Conservation (phyloP, 495 filamentous ascomycete species). For the Bacidia gigantensis region DNA sequence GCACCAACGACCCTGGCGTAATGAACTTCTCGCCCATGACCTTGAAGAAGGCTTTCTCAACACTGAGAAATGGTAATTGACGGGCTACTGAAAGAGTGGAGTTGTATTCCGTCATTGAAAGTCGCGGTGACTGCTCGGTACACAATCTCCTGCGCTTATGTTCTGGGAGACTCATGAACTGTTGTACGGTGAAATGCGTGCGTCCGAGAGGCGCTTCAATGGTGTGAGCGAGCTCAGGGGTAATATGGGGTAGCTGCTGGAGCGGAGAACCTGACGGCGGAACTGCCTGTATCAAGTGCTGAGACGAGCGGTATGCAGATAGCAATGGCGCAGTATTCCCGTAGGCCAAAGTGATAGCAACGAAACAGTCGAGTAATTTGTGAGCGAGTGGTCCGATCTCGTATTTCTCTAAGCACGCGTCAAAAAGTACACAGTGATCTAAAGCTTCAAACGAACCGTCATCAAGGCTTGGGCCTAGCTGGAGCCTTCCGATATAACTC, state of each 20-base stretch:
- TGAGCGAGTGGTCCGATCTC: constrained; percentile 79
- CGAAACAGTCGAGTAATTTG: constrained; percentile 71
- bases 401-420: constrained; percentile 38
- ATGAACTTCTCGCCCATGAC: constrained; percentile 86
- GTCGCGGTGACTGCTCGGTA: constrained; percentile 42
- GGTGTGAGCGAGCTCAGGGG: constrained; percentile 53
- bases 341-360: constrained; percentile 74
- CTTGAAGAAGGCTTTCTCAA: constrained; percentile 98
- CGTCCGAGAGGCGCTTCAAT: constrained; percentile 62
- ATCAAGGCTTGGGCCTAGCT: constrained; percentile 54
- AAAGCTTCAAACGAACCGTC: constrained; percentile 40
- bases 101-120: constrained; percentile 63
- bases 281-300: constrained; percentile 80
- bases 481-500: constrained; percentile 84
- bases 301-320: constrained; percentile 65
- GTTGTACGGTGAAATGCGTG: constrained; percentile 63
- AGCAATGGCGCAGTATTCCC: constrained; percentile 70
- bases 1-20: constrained; percentile 84
- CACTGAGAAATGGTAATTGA: constrained; percentile 65
- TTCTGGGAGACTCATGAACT: constrained; percentile 74
- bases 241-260: constrained; percentile 84
- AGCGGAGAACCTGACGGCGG: constrained; percentile 73
- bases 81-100: constrained; percentile 60
- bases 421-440: constrained; percentile 1
- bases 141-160: constrained; percentile 53